A percentile compares a stretch with the other conserved stretches of the same genome.
These are phyloP conservation scores for Fusarium secorum DNA, from an alignment of 2,329 filamentous ascomycete species.

Conservation along the genomic window DNA sequence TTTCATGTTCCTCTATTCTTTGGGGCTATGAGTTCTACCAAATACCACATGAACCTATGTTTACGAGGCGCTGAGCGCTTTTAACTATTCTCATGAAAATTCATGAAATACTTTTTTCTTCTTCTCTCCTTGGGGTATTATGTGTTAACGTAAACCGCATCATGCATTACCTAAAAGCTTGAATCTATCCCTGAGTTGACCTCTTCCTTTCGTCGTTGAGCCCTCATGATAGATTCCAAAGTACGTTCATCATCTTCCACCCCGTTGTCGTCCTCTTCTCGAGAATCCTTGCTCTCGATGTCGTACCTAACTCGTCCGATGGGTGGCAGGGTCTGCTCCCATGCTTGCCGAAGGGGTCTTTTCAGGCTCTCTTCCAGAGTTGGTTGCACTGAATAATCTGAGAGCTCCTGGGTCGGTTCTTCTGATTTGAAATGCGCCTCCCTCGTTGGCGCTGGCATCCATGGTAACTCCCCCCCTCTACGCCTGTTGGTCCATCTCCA, in stretches of 20 bases:
- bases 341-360: neutral
- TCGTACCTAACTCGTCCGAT: neutral
- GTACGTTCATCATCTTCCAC: neutral
- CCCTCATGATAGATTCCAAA: neutral
- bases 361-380: neutral
- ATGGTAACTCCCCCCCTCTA: neutral
- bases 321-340: neutral
- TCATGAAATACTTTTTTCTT: neutral
- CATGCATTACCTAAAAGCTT: neutral
- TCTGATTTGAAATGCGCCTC: neutral
- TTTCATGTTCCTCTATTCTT: neutral
- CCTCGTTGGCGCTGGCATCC: conserved; percentile 1
- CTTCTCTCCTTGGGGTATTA: neutral
- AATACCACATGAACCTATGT: neutral
- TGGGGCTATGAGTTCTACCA: neutral
- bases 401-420: neutral
- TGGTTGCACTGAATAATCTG: neutral
- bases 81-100: neutral
- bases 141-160: neutral
- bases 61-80: neutral
- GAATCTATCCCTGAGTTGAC: neutral
- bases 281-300: neutral
- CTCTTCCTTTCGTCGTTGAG: neutral
- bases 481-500: conserved; percentile 37
- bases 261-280: neutral